phyloP scores from a whole-genome alignment of 2,329 filamentous ascomycete genomes.

The Penicillium palitans region DNA sequence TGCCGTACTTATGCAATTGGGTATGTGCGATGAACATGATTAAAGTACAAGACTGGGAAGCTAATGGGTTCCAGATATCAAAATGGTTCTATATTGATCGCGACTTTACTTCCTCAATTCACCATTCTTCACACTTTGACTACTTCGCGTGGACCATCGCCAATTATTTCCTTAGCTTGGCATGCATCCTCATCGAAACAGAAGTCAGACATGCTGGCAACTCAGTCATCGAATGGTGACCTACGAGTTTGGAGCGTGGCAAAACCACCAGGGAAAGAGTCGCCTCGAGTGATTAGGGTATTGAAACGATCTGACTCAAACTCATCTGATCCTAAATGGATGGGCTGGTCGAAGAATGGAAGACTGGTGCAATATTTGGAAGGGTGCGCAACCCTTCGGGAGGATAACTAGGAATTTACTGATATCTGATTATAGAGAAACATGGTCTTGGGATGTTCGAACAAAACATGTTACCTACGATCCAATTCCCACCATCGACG shows the following conservation, averaged over 20 bases:
- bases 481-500: slow-evolving; percentile 78
- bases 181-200: slow-evolving; percentile 94
- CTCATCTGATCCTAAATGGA: slow-evolving; percentile 81
- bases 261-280: slow-evolving; percentile 70
- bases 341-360: slow-evolving; percentile 97
- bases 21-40: slow-evolving; percentile 51
- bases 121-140: slow-evolving; percentile 91
- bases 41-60: not conserved
- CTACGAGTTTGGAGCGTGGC: slow-evolving; percentile 94
- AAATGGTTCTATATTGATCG: slow-evolving; percentile 91
- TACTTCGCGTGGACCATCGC: slow-evolving; percentile 78
- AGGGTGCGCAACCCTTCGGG: slow-evolving; percentile 61
- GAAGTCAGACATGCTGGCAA: slow-evolving; percentile 96
- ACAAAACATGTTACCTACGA: slow-evolving; percentile 97
- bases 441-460: slow-evolving; percentile 91
- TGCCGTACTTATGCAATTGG: slow-evolving; percentile 96
- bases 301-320: slow-evolving; percentile 76
- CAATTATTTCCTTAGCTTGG: slow-evolving; percentile 85
- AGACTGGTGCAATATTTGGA: slow-evolving; percentile 91
- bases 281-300: slow-evolving; percentile 84
- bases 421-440: slow-evolving; percentile 61
- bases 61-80: slow-evolving; percentile 65
- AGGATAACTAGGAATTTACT: not conserved
- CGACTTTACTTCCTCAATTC: slow-evolving; percentile 84
- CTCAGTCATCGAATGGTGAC: slow-evolving; percentile 88